Percentiles rank a stretch among this genome's conserved stretches.
phyloP scores from a whole-genome alignment of 129 eudicot genomes.

The Rutidosis leptorrhynchoides region DNA sequence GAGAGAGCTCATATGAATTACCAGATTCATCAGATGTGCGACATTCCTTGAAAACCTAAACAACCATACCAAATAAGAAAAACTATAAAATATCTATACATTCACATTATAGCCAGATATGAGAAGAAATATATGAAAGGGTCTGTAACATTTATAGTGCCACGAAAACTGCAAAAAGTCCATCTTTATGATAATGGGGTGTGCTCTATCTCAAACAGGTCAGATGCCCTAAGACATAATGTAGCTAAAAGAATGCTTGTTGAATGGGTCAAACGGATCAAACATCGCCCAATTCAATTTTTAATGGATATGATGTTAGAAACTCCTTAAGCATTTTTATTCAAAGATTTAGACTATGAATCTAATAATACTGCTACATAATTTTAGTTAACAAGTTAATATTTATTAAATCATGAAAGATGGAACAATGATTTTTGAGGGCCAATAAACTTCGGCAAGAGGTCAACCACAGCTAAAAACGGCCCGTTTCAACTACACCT shows the following conservation, averaged over 20 bases:
- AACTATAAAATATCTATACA: neutral
- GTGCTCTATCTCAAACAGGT: neutral
- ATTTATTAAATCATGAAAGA: neutral
- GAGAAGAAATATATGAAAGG: neutral
- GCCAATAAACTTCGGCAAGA: neutral
- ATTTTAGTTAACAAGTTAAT: neutral
- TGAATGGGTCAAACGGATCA: neutral
- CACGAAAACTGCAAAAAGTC: neutral
- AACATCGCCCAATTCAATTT: neutral
- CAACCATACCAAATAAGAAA: constrained; percentile 17
- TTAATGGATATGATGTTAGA: neutral
- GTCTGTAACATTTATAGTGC: neutral
- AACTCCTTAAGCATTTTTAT: neutral
- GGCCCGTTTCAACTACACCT: too few species aligned
- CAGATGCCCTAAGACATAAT: neutral
- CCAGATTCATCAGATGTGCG: constrained; percentile 57
- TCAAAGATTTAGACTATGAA: neutral
- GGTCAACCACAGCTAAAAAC: neutral
- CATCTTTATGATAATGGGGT: neutral
- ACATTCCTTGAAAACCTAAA: constrained; percentile 81
- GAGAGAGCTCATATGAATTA: constrained; percentile 71
- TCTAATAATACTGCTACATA: neutral
- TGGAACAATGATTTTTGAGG: neutral
- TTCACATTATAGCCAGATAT: constrained; percentile 1
- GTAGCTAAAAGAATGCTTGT: neutral